Evolutionary conservation across 140 eudicot species (phyloP), one percentile per base, ranked within the genome.

Genomic region (Senecio squalidus): DNA sequence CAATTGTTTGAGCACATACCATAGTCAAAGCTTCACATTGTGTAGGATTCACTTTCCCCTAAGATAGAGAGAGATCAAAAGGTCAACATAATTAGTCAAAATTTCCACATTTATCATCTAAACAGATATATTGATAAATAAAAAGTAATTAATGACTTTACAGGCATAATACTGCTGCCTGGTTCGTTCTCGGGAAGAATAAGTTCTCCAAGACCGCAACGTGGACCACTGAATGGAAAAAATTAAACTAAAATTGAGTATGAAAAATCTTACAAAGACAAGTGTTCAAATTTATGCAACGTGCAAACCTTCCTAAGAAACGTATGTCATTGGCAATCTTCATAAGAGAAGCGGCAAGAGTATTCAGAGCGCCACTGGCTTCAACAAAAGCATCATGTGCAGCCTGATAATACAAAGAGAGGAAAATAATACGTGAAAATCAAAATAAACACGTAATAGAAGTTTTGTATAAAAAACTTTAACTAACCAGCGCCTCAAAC

Each of bases 101-200:
- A 30, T 10, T 22, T n/a, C 49, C 50, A 20, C 54, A 1, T 28
- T 30, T 44, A 49, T 55, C 72, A 38, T 57, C 64, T n/a, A n/a
- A n/a, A n/a, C n/a, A n/a, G n/a, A n/a, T n/a, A n/a, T n/a, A n/a
- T n/a, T n/a, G n/a, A n/a, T n/a, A n/a, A n/a, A n/a, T n/a, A n/a
- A n/a, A n/a, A n/a, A n/a, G n/a, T n/a, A n/a, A n/a, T n/a, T n/a
- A 58, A 76, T 3, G 72, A 70, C 44, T 51, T 78, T 81, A 87
- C 95, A 74, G 98, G 98, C 98, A 92, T 92, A 63, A 86, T 87
- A 75, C 98, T 92, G 92, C 96, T 92, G 52, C 98, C 98, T 48
- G 98, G 98, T 68, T 92, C 98, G 75, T 92, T 92, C 76, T 92
- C 98, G 20, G 98, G 98, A 63, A 92, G 96, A 56, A 83, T 77